Evolutionary conservation across 164 flowering plant genomes (phyloP).

Genomic region (Aristolochia fimbriata): DNA sequence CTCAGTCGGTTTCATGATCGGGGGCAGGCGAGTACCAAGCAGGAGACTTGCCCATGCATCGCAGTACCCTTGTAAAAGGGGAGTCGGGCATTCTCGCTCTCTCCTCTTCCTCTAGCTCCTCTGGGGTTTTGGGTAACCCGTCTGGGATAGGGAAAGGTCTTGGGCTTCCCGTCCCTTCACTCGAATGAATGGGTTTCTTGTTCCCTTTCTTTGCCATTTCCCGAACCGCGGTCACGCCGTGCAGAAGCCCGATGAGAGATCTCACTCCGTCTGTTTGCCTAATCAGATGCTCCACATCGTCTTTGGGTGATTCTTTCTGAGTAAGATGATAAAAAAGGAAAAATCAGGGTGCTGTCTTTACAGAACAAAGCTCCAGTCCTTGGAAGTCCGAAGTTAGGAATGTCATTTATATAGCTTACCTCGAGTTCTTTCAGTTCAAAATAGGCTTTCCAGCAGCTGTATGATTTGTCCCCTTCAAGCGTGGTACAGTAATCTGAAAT

Average conservation of each 20-base stretch:
- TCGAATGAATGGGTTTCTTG: conserved; percentile 11
- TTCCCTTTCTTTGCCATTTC: conserved; percentile 9
- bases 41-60: conserved; percentile 52
- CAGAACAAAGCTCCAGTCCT: background rate
- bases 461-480: conserved; percentile 72
- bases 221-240: conserved; percentile 35
- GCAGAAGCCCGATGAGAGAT: conserved; percentile 51
- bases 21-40: conserved; percentile 74
- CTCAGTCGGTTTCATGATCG: conserved; percentile 74
- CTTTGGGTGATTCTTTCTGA: conserved; percentile 50
- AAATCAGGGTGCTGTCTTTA: too few species aligned
- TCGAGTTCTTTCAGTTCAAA: conserved; percentile 82
- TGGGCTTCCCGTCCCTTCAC: conserved; percentile 6
- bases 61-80: conserved; percentile 58
- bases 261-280: conserved; percentile 52
- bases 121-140: conserved; percentile 57
- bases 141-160: conserved; percentile 52
- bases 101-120: conserved; percentile 85
- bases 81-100: conserved; percentile 72
- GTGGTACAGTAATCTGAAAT: conserved; percentile 73
- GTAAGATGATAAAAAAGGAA: background rate
- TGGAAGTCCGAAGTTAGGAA: background rate
- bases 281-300: conserved; percentile 57
- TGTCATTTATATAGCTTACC: conserved; percentile 24
- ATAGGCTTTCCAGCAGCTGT: conserved; percentile 80